Base-by-base conservation (phyloP, 768 basidiomycete genomes). In the Postia placenta region DNA sequence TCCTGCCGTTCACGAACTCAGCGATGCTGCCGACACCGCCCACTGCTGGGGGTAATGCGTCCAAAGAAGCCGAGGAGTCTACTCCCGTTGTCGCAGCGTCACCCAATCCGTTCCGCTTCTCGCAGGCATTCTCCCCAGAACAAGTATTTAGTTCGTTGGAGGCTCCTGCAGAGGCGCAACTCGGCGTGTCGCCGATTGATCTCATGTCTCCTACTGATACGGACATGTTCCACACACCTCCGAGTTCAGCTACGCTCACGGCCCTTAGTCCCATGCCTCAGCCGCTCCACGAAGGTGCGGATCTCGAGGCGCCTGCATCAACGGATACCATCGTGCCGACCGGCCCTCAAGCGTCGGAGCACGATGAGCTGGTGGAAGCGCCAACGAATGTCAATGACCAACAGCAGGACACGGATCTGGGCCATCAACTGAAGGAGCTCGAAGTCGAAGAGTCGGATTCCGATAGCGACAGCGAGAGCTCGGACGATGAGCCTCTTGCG, bases 31-130 rank as follows among this genome's bases (percentile, higher is more conserved):
- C 65, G 19, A 67, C 75, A 27, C 68, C 70, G 15, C 61, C 56
- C 19, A 63, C 60, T 1, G 56, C 60, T 12, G 67, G 53, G 19
- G 42, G 51, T 15, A 50, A 60, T 7, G 17, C 42, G 24, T n/a
- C 22, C 3, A 26, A 4, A 2, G 9, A 28, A 5, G 20, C 26
- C 17, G 27, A 45, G 19, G 19, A 17, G 23, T 19, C 45, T 7
- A 28, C 42, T 12, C 26, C 42, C 4, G n/a, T 25, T 19, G 15
- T 53, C 20, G 49, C 33, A 22, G 55, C 49, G 12, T 51, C 51
- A 2, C 68, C 71, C 2, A 75, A 81, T 61, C 79, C 80, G 0
- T 84, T 83, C 51, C 75, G 76, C 3, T 75, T 83, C 51, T 66
- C 60, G 27, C 44, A 60, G 40, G 56, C 56, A 14, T 63, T 64